Percentiles rank a stretch among this genome's conserved stretches.
Evolutionary conservation across 441 rosid species (phyloP).

Genomic region (Corymbia calophylla): DNA sequence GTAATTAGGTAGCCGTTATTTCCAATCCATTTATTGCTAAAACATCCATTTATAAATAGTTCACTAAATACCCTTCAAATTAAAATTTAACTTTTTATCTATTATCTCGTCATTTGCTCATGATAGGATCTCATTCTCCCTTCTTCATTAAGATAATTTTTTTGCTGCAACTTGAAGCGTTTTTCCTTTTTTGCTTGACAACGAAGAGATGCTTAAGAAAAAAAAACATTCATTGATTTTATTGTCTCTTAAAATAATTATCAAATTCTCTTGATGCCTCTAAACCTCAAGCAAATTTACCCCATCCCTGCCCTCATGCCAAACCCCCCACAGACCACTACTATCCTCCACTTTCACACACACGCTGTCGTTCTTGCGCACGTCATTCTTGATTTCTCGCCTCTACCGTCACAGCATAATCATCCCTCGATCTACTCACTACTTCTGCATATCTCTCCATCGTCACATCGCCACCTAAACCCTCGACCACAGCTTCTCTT

Average conservation of each 20-base stretch:
- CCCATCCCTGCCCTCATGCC: neutral
- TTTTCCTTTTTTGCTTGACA: neutral
- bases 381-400: no score
- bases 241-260: neutral
- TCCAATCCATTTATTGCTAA: neutral
- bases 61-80: neutral
- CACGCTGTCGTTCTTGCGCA: no score
- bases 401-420: no score
- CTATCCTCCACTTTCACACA: neutral
- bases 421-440: no score
- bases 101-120: neutral
- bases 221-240: neutral
- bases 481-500: no score
- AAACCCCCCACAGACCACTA: neutral
- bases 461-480: no score
- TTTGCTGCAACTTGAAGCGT: neutral
- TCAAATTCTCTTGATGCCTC: neutral
- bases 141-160: neutral
- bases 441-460: no score
- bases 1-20: neutral
- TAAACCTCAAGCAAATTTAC: neutral
- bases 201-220: neutral
- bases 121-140: neutral
- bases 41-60: neutral
- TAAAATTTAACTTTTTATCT: neutral